phyloP scores from a whole-genome alignment of 139 green algal genomes.

The Ostreobium quekettii region DNA sequence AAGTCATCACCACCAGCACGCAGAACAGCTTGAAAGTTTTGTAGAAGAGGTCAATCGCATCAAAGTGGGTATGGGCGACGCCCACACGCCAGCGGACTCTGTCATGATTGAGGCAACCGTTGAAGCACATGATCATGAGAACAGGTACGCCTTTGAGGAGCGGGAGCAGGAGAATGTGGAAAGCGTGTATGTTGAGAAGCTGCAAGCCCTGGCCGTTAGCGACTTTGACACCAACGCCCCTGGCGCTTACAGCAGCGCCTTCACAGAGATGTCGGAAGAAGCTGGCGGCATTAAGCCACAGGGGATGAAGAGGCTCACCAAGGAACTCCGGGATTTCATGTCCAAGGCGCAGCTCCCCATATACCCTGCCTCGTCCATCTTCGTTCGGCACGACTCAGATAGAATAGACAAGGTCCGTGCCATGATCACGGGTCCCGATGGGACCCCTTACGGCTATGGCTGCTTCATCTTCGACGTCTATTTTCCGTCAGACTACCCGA shows the following conservation, averaged over 20 bases:
- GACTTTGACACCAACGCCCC: slow-evolving; percentile 44
- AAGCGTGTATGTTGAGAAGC: slow-evolving; percentile 30
- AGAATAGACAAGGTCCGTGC: slow-evolving; percentile 56
- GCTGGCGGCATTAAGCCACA: slow-evolving; percentile 22
- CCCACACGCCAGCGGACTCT: neutral
- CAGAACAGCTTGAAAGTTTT: neutral
- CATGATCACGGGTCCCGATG: slow-evolving; percentile 37
- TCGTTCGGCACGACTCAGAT: slow-evolving; percentile 50
- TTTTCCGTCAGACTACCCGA: slow-evolving; percentile 68
- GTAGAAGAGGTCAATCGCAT: neutral
- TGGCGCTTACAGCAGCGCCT: slow-evolving; percentile 52
- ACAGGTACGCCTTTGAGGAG: neutral
- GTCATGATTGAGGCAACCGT: neutral
- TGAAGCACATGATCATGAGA: too few relatives aligned
- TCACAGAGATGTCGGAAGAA: slow-evolving; percentile 35
- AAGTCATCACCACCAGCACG: neutral
- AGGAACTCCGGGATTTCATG: slow-evolving; percentile 51
- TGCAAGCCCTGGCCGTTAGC: slow-evolving; percentile 34
- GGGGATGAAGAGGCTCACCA: slow-evolving; percentile 45
- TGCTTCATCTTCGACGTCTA: slow-evolving; percentile 78
- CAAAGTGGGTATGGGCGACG: neutral
- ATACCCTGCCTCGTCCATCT: slow-evolving; percentile 44
- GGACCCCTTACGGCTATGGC: slow-evolving; percentile 67
- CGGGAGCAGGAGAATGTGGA: slow-evolving; percentile 29
- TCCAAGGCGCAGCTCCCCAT: slow-evolving; percentile 43